These are phyloP conservation scores for Yamadazyma sp. DNA, from an alignment of 805 yeast species.

Conservation along the genomic window DNA sequence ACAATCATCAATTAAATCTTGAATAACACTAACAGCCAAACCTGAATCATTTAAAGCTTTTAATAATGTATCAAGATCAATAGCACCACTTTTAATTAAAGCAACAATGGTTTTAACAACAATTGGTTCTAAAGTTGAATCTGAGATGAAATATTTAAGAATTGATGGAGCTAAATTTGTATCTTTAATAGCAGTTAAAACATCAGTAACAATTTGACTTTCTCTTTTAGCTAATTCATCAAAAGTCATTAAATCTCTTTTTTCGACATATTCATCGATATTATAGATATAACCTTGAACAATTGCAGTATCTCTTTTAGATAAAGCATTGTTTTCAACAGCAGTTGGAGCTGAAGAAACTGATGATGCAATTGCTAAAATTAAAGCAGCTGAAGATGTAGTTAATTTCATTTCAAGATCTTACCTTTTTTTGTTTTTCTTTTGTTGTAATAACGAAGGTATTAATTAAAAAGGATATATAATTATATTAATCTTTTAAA, in stretches of 20 bases:
- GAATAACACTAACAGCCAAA: slow-evolving; percentile 34
- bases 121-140: slow-evolving; percentile 27
- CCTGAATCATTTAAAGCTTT: slow-evolving; percentile 42
- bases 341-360: slow-evolving; percentile 36
- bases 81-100: slow-evolving; percentile 28
- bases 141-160: slow-evolving; percentile 30
- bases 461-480: too few relatives aligned
- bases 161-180: slow-evolving; percentile 37
- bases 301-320: slow-evolving; percentile 20
- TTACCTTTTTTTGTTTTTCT: not conserved
- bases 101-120: slow-evolving; percentile 26
- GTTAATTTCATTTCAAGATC: slow-evolving; percentile 29
- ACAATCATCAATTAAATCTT: slow-evolving; percentile 36
- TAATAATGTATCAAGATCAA: slow-evolving; percentile 35
- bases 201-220: slow-evolving; percentile 37
- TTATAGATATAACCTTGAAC: slow-evolving; percentile 25
- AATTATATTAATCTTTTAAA: too few relatives aligned
- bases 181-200: slow-evolving; percentile 33
- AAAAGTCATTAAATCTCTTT: slow-evolving; percentile 23
- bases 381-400: slow-evolving; percentile 26
- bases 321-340: slow-evolving; percentile 14
- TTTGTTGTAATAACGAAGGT: too few relatives aligned
- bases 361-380: slow-evolving; percentile 23
- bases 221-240: slow-evolving; percentile 35
- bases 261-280: slow-evolving; percentile 25